Evolutionary conservation across 2,329 filamentous ascomycete species (phyloP), one percentile per base, ranked within the genome.

Genomic region (Dothideomycetidae sp.): DNA sequence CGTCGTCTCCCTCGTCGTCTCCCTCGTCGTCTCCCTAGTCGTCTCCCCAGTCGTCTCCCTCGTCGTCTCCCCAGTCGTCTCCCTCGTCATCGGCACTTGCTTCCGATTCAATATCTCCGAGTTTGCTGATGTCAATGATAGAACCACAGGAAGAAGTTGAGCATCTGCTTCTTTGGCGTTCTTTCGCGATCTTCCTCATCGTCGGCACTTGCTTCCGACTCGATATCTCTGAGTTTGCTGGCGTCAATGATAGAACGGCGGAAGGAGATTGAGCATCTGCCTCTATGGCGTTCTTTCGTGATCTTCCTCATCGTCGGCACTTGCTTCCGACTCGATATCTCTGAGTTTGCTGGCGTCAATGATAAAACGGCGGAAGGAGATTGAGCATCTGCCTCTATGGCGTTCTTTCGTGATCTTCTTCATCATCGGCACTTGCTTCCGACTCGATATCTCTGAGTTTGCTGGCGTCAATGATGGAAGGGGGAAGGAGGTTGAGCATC

Each of bases 261-360:
- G 65, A 96, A 85, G 45, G 79, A 88, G 90, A 90, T 54, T 94
- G 81, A 36, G 93, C 81, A 54, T n/a, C n/a, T n/a, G n/a, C n/a
- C n/a, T n/a, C n/a, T n/a, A n/a, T n/a, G n/a, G n/a, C n/a, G n/a
- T n/a, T n/a, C n/a, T n/a, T n/a, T n/a, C n/a, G n/a, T n/a, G n/a
- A n/a, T n/a, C n/a, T n/a, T n/a, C n/a, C n/a, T n/a, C n/a, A n/a
- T n/a, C n/a, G n/a, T n/a, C n/a, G 78, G 82, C 47, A 92, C 72
- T 37, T 75, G 70, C 16, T 77, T 79, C 39, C 84, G 71, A 21
- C 60, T 67, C 10, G 64, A 62, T 75, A 39, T 64, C 64, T 42
- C 71, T 70, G 44, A 71, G 67, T 47, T 33, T 67, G 53, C 61
- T 65, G 15, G 39, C 39, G 10, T 32, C 36, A 9, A 38, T 17